phyloP scores from a whole-genome alignment of 768 basidiomycete species.

The Agaricus subrufescens region DNA sequence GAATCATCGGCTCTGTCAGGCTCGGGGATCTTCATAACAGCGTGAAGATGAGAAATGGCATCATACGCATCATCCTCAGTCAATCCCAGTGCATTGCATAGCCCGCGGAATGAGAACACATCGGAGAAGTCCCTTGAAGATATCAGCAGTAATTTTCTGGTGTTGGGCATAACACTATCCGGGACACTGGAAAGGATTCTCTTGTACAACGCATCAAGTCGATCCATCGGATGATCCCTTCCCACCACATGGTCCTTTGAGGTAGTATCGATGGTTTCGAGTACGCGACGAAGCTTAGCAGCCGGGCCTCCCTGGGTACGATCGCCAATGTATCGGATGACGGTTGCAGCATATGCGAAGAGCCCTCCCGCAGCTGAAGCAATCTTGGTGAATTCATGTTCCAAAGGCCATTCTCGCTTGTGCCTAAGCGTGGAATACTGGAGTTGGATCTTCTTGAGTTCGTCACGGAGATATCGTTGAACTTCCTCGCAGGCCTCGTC shows the following conservation, averaged over 20 bases:
- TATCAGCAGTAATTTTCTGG: background rate
- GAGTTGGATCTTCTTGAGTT: constrained; percentile 10
- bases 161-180: background rate
- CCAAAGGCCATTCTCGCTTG: constrained; percentile 15
- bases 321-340: constrained; percentile 17
- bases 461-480: background rate
- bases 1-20: background rate
- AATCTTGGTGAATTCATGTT: constrained; percentile 8
- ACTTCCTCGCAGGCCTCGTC: constrained; percentile 16
- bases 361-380: constrained; percentile 17
- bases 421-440: background rate
- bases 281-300: background rate
- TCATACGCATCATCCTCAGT: background rate
- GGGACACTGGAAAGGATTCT: background rate
- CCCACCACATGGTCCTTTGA: background rate
- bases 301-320: background rate
- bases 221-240: background rate
- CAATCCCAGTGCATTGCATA: background rate
- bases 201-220: background rate
- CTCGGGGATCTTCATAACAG: background rate
- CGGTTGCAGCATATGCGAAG: constrained; percentile 21
- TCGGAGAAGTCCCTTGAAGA: background rate
- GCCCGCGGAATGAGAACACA: too few species aligned
- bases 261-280: background rate
- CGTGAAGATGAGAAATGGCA: background rate